These are phyloP conservation scores for Rhodotorula taiwanensis DNA, from an alignment of 768 basidiomycete species.

Conservation along the genomic window DNA sequence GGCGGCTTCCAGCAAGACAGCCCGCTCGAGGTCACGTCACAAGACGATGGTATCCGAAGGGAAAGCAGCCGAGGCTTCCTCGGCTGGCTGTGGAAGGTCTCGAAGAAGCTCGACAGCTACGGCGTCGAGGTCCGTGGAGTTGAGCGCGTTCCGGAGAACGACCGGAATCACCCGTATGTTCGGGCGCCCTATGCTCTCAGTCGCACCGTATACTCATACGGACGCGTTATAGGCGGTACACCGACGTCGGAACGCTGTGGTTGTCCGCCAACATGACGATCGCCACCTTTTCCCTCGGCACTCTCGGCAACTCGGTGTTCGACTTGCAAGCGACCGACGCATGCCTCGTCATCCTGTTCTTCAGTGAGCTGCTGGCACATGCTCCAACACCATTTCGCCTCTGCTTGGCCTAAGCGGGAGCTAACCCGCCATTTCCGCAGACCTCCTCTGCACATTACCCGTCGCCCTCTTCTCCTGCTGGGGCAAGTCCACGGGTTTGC, in stretches of 20 bases:
- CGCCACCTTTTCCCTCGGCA: conserved; percentile 47
- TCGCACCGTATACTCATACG: neutral
- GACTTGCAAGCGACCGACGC: conserved; percentile 47
- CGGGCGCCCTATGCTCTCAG: conserved; percentile 11
- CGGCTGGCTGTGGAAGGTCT: conserved; percentile 37
- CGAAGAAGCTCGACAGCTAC: conserved; percentile 39
- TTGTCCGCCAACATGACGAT: conserved; percentile 44
- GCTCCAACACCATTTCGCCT: too few species aligned
- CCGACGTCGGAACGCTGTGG: conserved; percentile 41
- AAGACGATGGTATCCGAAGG: conserved; percentile 8
- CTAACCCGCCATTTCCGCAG: neutral
- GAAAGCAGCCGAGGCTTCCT: neutral
- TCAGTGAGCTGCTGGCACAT: conserved; percentile 41
- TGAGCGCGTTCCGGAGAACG: conserved; percentile 44
- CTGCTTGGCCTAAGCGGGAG: too few species aligned
- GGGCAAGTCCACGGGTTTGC: conserved; percentile 48
- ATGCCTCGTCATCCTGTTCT: conserved; percentile 48
- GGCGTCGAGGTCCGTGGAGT: conserved; percentile 43
- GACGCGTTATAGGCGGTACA: neutral
- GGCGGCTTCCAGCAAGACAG: neutral
- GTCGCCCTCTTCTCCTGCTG: conserved; percentile 47
- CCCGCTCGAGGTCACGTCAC: neutral
- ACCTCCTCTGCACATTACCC: conserved; percentile 43
- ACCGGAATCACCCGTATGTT: conserved; percentile 26
- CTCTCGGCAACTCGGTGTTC: conserved; percentile 44